Base-by-base conservation (phyloP, 768 basidiomycete genomes). In the Auriculariales sp. region DNA sequence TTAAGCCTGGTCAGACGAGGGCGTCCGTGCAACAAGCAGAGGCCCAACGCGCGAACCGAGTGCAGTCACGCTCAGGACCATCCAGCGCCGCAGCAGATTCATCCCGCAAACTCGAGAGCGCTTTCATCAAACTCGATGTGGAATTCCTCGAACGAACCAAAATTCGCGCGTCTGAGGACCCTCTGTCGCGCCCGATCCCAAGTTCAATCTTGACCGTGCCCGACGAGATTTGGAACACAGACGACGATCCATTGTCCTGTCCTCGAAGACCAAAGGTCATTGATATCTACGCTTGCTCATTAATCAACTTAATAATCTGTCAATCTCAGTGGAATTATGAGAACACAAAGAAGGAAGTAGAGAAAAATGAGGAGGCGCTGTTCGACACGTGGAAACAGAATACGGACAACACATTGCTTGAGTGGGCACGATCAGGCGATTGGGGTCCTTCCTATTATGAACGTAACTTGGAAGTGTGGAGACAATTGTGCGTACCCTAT, bases 401-500 rank as follows among this genome's bases (percentile, higher is more conserved):
- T 56, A 83, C 79, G 3, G 83, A 90, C 56, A 62, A 65, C 4
- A 58, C 68, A 22, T 67, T 88, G 33, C 62, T 67, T 15, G 62
- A 66, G 14, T 85, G 82, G 79, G 69, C 68, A 39, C 59, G 58
- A 12, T 22, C 49, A 29, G 46, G 48, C n/a, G 46, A 28, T 12
- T 27, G 32, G 49, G 36, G 29, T 39, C 79, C 83, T 2, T 81
- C 83, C 1, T 81, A 82, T 63, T 95, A 79, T 62, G 92, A 95
- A 64, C 74, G 86, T 34, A 95, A 97, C 62, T 58, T 95, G 39
- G 87, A 95, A 60, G 91, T 95, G 12, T 97, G 92, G 92, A 67
- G 93, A 54, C 94, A 97, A 67, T 66, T 97, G 79, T 88, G 63
- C 56, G 83, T 71, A 15, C 46, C 19, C 14, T 15, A 7, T 34